Percentiles rank a stretch among this genome's conserved stretches.
Evolutionary conservation across 2,329 filamentous ascomycete genomes (phyloP).

Genomic region (Catunica adiposa): DNA sequence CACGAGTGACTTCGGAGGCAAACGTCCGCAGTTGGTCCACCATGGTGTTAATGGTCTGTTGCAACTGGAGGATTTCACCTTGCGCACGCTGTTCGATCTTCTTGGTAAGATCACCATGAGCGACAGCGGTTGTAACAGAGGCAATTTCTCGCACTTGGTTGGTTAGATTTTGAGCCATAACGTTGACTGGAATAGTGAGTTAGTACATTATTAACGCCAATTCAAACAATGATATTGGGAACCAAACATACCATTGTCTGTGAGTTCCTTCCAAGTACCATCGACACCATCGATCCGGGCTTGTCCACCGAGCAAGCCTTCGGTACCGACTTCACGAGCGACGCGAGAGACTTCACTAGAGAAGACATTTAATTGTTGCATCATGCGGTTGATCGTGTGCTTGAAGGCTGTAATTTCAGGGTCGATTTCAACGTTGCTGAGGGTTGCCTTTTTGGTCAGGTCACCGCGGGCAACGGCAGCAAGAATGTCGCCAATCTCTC

Average conservation of each 20-base stretch:
- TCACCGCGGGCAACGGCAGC: slow-evolving; percentile 92
- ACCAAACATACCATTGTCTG: slow-evolving; percentile 49
- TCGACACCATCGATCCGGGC: slow-evolving; percentile 87
- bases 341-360: slow-evolving; percentile 91
- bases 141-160: slow-evolving; percentile 77
- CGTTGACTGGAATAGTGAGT: slow-evolving; percentile 37
- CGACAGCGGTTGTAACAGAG: slow-evolving; percentile 68
- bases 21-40: slow-evolving; percentile 73
- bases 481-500: slow-evolving; percentile 94
- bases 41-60: slow-evolving; percentile 82
- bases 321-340: slow-evolving; percentile 88
- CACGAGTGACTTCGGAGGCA: slow-evolving; percentile 67
- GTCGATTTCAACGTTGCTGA: slow-evolving; percentile 93
- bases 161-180: slow-evolving; percentile 70
- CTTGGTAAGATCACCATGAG: slow-evolving; percentile 66
- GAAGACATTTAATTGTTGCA: slow-evolving; percentile 93
- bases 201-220: neutral
- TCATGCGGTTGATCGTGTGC: slow-evolving; percentile 97
- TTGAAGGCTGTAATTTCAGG: slow-evolving; percentile 97
- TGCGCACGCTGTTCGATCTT: slow-evolving; percentile 69
- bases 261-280: slow-evolving; percentile 95
- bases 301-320: slow-evolving; percentile 85
- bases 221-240: neutral
- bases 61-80: slow-evolving; percentile 67
- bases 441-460: slow-evolving; percentile 88